Conservation (phyloP, 768 basidiomycete species). For the Asterophora parasitica region DNA sequence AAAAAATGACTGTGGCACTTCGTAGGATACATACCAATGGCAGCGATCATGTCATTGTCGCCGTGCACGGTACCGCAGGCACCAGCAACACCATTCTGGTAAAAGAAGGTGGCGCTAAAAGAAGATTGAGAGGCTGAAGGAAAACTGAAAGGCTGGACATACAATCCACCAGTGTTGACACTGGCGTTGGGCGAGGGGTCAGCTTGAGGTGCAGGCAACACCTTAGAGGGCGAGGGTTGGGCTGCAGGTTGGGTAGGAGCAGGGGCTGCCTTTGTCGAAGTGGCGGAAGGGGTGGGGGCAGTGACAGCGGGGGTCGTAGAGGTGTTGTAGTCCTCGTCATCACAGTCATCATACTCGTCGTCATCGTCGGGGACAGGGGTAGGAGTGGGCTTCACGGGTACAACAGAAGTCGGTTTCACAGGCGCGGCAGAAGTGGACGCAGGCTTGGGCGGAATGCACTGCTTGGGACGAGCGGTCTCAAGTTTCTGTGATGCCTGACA, state of each 20-base stretch:
- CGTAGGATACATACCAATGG: conserved; percentile 46
- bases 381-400: conserved; percentile 23
- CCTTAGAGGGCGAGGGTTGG: conserved; percentile 10
- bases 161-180: conserved; percentile 43
- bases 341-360: conserved; percentile 28
- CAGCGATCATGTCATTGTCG: conserved; percentile 58
- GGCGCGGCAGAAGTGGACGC: conserved; percentile 23
- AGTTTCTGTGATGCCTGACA: conserved; percentile 48
- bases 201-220: conserved; percentile 14
- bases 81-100: conserved; percentile 68
- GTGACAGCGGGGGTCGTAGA: conserved; percentile 12
- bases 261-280: conserved; percentile 13
- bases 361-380: conserved; percentile 26
- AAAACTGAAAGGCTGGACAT: conserved; percentile 18
- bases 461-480: conserved; percentile 36
- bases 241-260: conserved; percentile 9
- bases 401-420: conserved; percentile 19
- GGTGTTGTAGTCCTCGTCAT: conserved; percentile 24
- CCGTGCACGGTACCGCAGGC: conserved; percentile 65
- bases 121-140: not conserved
- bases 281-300: conserved; percentile 11
- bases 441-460: conserved; percentile 45
- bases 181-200: conserved; percentile 1
- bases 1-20: conserved; percentile 1
- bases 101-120: conserved; percentile 59